These are phyloP conservation scores for Gamarada debralockiae DNA, from an alignment of 495 filamentous ascomycete genomes.

Conservation along the genomic window DNA sequence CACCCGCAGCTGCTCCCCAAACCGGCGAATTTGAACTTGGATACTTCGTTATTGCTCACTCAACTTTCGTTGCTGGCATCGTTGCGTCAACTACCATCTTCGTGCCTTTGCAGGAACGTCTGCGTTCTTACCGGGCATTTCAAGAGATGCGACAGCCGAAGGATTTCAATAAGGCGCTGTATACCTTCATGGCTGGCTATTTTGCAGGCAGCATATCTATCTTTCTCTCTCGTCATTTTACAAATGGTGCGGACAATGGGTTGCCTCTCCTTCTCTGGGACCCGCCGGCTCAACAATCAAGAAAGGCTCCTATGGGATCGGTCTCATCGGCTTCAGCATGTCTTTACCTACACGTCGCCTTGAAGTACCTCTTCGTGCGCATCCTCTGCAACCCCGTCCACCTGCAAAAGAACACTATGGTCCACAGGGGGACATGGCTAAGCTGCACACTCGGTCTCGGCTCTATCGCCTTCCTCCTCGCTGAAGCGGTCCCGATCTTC, in stretches of 20 bases:
- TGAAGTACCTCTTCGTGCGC: slow-evolving; percentile 35
- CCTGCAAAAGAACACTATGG: slow-evolving; percentile 27
- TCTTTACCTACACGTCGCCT: slow-evolving; percentile 29
- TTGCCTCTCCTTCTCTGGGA: slow-evolving; percentile 66
- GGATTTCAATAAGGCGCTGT: slow-evolving; percentile 65
- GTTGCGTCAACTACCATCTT: slow-evolving; percentile 32
- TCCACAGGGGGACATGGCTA: slow-evolving; percentile 35
- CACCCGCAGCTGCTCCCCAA: slow-evolving; percentile 39
- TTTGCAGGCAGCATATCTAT: slow-evolving; percentile 64
- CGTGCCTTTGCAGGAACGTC: slow-evolving; percentile 52
- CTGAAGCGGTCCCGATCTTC: slow-evolving; percentile 35
- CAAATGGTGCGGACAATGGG: slow-evolving; percentile 63
- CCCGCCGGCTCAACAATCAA: slow-evolving; percentile 57
- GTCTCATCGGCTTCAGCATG: slow-evolving; percentile 21
- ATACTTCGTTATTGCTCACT: slow-evolving; percentile 30
- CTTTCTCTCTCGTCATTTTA: slow-evolving; percentile 71
- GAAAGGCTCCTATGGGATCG: slow-evolving; percentile 77
- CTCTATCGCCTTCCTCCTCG: slow-evolving; percentile 28
- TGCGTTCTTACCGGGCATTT: slow-evolving; percentile 69
- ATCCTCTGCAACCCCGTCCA: slow-evolving; percentile 32
- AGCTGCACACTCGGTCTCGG: slow-evolving; percentile 25
- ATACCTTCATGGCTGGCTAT: slow-evolving; percentile 51
- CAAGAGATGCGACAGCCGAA: slow-evolving; percentile 70
- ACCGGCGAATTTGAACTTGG: slow-evolving; percentile 33
- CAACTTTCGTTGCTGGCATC: slow-evolving; percentile 37